Percentiles rank a stretch among this genome's conserved stretches.
These are phyloP conservation scores for Penicillium bovifimosum DNA, from an alignment of 495 filamentous ascomycete genomes.

Conservation along the genomic window DNA sequence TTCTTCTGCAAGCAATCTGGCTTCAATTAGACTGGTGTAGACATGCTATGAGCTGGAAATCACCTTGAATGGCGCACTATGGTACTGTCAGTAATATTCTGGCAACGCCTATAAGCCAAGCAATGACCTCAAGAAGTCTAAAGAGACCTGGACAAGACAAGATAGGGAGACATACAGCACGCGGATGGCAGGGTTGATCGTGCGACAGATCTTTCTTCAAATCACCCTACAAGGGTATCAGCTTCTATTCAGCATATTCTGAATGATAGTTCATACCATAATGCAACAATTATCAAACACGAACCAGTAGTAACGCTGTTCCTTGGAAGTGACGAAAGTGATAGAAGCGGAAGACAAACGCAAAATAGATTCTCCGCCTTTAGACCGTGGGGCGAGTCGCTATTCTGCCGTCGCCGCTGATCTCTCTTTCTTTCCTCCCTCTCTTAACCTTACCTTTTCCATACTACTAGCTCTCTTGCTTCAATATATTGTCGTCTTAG, in stretches of 20 bases:
- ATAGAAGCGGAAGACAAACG: conserved; percentile 22
- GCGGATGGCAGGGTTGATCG: conserved; percentile 82
- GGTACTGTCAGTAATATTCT: conserved; percentile 2
- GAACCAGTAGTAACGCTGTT: background rate
- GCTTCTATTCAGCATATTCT: conserved; percentile 2
- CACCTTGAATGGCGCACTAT: conserved; percentile 88
- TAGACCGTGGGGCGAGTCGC: conserved; percentile 18
- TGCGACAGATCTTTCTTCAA: conserved; percentile 65
- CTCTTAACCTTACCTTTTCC: conserved; percentile 10
- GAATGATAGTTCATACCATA: conserved; percentile 36
- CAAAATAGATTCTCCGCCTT: conserved; percentile 43
- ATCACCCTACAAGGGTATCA: conserved; percentile 31
- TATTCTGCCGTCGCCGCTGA: conserved; percentile 24
- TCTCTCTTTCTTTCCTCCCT: conserved; percentile 16
- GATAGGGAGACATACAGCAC: conserved; percentile 59
- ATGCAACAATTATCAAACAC: conserved; percentile 24
- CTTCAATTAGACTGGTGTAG: conserved; percentile 9
- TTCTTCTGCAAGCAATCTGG: conserved; percentile 78
- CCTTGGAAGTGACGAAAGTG: conserved; percentile 1
- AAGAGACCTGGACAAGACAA: background rate
- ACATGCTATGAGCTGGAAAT: background rate
- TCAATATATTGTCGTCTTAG: background rate
- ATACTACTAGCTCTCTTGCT: background rate
- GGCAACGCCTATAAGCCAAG: background rate
- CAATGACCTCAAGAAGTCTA: background rate